phyloP scores from a whole-genome alignment of 1,139 yeast genomes.

The Taphrina sp. region DNA sequence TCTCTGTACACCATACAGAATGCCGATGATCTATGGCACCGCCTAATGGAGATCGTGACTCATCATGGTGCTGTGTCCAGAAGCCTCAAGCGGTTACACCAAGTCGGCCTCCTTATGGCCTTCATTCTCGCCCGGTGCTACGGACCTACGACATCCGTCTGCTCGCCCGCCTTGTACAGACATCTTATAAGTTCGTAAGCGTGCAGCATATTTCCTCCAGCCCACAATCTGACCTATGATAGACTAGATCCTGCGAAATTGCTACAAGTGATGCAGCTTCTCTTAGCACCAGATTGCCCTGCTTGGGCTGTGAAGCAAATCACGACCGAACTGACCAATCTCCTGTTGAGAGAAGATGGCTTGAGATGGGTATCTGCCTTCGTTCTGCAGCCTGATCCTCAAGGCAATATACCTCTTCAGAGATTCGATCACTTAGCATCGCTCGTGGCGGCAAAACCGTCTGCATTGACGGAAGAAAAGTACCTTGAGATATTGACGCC shows the following conservation, averaged over 20 bases:
- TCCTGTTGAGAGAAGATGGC: conserved; percentile 12
- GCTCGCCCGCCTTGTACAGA: no score
- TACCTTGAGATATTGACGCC: conserved; percentile 9
- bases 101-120: no score
- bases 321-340: conserved; percentile 9
- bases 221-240: no score
- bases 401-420: conserved; percentile 15
- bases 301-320: not conserved
- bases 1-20: no score
- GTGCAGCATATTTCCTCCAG: no score
- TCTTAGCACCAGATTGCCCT: conserved; percentile 1
- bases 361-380: not conserved
- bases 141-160: no score
- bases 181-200: no score
- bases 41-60: no score
- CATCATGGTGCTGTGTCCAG: no score
- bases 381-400: conserved; percentile 6
- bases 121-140: no score
- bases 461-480: not conserved
- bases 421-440: conserved; percentile 7
- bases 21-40: no score
- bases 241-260: not conserved
- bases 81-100: no score
- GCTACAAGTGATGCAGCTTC: not conserved
- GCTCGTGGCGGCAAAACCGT: conserved; percentile 16